Evolutionary conservation across 2,329 filamentous ascomycete species (phyloP).

Genomic region (Sclerotinia glacialis): DNA sequence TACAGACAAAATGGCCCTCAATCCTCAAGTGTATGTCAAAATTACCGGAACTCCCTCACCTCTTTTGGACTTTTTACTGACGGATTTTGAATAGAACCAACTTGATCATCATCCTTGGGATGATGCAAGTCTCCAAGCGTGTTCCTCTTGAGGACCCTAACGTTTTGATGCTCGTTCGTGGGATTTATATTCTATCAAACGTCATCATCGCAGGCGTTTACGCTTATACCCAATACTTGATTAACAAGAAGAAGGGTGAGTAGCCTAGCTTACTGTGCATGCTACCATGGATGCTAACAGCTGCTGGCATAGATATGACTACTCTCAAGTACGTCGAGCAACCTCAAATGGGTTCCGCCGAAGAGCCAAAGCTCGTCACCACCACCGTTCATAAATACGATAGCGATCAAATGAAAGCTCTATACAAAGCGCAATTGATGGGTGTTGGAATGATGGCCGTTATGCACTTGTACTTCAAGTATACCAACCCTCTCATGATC

Average conservation of each 20-base stretch:
- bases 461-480: constrained; percentile 99
- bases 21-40: constrained; percentile 64
- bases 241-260: constrained; percentile 97
- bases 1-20: constrained; percentile 57
- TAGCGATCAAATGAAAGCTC: constrained; percentile 73
- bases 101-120: constrained; percentile 89
- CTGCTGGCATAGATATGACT: constrained; percentile 71
- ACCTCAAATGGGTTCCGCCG: constrained; percentile 84
- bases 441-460: constrained; percentile 96
- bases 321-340: constrained; percentile 99
- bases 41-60: constrained; percentile 19
- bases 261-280: constrained; percentile 19
- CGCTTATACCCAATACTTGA: constrained; percentile 77
- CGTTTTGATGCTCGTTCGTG: constrained; percentile 62
- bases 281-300: not conserved
- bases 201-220: constrained; percentile 82
- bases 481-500: constrained; percentile 98
- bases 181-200: constrained; percentile 63
- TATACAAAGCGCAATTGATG: constrained; percentile 91
- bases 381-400: constrained; percentile 98
- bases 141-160: constrained; percentile 89
- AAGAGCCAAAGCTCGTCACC: constrained; percentile 93
- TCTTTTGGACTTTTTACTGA: constrained; percentile 24
- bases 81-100: constrained; percentile 63
- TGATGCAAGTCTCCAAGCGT: constrained; percentile 98